phyloP scores from a whole-genome alignment of 2,329 filamentous ascomycete genomes.

The Fusarium devonianum region DNA sequence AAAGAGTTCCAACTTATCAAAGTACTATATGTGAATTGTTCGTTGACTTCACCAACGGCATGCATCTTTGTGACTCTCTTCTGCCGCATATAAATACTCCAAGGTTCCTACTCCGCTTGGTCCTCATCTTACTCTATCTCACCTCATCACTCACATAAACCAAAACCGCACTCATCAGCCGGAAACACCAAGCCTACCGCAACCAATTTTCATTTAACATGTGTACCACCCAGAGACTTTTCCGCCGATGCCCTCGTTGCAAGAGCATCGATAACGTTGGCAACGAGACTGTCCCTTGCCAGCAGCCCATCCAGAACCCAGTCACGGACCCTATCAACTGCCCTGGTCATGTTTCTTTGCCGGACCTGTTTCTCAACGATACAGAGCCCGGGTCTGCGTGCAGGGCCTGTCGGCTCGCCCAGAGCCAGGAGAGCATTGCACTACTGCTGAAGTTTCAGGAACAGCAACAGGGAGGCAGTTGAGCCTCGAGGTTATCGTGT shows the following conservation, averaged over 20 bases:
- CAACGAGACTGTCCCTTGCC: neutral
- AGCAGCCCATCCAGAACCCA: neutral
- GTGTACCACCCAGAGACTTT: slow-evolving; percentile 4
- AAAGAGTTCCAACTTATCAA: no score
- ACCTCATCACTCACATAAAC: neutral
- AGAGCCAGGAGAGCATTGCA: neutral
- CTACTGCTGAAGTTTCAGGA: neutral
- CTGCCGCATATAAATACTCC: neutral
- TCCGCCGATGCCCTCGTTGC: slow-evolving; percentile 13
- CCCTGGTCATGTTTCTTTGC: neutral
- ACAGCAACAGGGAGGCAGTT: neutral
- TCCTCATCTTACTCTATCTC: no score
- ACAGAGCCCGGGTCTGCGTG: neutral
- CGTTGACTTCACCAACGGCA: no score
- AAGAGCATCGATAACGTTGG: neutral
- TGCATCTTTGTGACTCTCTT: no score
- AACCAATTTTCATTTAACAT: neutral
- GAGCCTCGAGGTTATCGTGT: no score
- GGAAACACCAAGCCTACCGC: neutral
- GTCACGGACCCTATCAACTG: neutral
- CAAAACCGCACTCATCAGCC: neutral
- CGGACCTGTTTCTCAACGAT: neutral
- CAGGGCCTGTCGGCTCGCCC: neutral
- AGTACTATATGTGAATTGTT: no score
- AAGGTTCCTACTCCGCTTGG: neutral